Evolutionary conservation across 1,284 basidiomycete genomes (phyloP).

Genomic region (Cerrena zonata): DNA sequence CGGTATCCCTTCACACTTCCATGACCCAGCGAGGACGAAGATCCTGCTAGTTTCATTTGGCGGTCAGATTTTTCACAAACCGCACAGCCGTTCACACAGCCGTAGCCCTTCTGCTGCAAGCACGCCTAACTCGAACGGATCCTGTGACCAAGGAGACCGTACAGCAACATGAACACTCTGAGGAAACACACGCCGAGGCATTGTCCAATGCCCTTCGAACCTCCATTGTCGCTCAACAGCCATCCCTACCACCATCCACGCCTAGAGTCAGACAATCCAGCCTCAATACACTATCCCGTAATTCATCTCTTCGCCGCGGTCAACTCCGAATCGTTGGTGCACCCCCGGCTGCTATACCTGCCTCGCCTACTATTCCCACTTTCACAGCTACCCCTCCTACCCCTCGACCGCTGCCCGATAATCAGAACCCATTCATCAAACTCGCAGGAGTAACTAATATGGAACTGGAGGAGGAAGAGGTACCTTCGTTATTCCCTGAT

Average conservation of each 20-base stretch:
- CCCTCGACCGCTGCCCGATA: constrained; percentile 13
- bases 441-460: constrained; percentile 11
- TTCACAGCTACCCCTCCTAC: constrained; percentile 25
- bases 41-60: constrained; percentile 75
- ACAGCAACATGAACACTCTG: neutral
- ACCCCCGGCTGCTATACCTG: constrained; percentile 33
- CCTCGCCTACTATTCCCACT: constrained; percentile 16
- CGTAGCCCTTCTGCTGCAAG: constrained; percentile 14
- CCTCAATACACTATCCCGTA: neutral
- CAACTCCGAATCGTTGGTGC: constrained; percentile 39
- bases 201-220: constrained; percentile 19
- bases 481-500: constrained; percentile 50
- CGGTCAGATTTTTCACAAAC: constrained; percentile 65
- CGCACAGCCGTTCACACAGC: constrained; percentile 38
- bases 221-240: constrained; percentile 6
- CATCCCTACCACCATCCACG: neutral
- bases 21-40: constrained; percentile 43
- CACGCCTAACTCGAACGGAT: constrained; percentile 1
- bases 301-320: constrained; percentile 16
- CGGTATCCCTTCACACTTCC: constrained; percentile 50
- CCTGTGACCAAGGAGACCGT: neutral
- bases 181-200: constrained; percentile 14
- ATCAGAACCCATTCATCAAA: neutral
- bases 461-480: constrained; percentile 17
- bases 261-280: neutral